phyloP scores from a whole-genome alignment of 176 grass and related monocot species.

The Tillandsia fasciculata region DNA sequence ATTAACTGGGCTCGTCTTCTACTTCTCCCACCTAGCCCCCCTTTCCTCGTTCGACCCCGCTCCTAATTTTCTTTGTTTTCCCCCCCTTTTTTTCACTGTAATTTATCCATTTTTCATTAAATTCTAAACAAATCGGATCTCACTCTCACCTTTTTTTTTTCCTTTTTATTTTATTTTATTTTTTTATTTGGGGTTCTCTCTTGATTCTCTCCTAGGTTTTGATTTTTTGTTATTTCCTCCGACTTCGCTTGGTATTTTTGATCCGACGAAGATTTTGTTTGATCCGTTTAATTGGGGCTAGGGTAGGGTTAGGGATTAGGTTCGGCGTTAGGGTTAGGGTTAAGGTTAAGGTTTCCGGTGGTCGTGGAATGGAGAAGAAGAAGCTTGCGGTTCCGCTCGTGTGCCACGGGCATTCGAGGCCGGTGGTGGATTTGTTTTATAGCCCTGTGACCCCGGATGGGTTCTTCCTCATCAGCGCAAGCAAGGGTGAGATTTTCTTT shows the following conservation, averaged over 20 bases:
- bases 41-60: too few species aligned
- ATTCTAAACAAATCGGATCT: too few species aligned
- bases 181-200: too few species aligned
- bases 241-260: neutral
- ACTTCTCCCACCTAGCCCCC: too few species aligned
- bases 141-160: too few species aligned
- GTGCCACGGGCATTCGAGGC: constrained; percentile 97
- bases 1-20: too few species aligned
- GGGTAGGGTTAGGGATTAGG: neutral
- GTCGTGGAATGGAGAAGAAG: constrained; percentile 70
- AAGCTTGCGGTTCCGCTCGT: constrained; percentile 79
- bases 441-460: constrained; percentile 60
- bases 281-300: neutral
- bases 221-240: too few species aligned
- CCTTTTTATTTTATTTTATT: too few species aligned
- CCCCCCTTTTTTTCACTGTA: too few species aligned
- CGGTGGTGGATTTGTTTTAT: constrained; percentile 91
- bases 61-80: too few species aligned
- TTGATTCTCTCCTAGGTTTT: too few species aligned
- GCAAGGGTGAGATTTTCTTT: constrained; percentile 52
- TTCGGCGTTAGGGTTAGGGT: neutral
- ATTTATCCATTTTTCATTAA: too few species aligned
- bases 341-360: constrained; percentile 1
- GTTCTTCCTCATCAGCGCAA: constrained; percentile 96
- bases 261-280: neutral